Evolutionary conservation across 2,329 filamentous ascomycete genomes (phyloP), one percentile per base, ranked within the genome.

Genomic region (Triangularia verruculosa): DNA sequence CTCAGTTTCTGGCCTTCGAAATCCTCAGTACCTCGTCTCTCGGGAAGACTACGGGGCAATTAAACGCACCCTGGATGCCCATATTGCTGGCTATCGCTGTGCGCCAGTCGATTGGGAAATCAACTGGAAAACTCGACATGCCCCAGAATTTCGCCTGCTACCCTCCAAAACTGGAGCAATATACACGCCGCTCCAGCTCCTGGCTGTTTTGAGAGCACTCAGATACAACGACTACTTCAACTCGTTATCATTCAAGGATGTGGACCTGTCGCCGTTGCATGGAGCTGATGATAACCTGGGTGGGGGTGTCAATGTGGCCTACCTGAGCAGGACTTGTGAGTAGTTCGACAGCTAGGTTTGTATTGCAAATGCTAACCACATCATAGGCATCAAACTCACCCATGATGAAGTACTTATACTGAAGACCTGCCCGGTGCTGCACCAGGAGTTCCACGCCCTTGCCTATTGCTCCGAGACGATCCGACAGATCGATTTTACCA

Each of bases 201-300:
- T 86, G n/a, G 84, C 84, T 9, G 79, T 86, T 1, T 79, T 86
- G 67, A 79, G 83, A 4, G 82, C 84, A 1, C 72, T 86, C 64
- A 78, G 84, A 9, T 86, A 84, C 70, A 86, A 86, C 61, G 84
- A 83, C 66, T 86, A 82, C 68, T 86, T 86, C 73, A 83, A 82
- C 63, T 82, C 83, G 0, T 72, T 86, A n/a, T 86, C 82, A 1
- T 84, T 86, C 66, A 73, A 76, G 9, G 78, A 82, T 59, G 77
- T 86, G 13, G 80, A 85, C 66, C 75, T 86, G 20, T 79, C 78
- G 1, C 73, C 70, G 15, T 72, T 82, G 1, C 73, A 75, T 47
- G 74, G 75, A 32, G 69, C 71, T 30, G 77, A 77, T 55, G 84
- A 86, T 64, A 77, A 78, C 52, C 70, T 75, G 1, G 27, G 17